Conservation (phyloP, 129 eudicot species). For the Helichrysum umbraculigerum region DNA sequence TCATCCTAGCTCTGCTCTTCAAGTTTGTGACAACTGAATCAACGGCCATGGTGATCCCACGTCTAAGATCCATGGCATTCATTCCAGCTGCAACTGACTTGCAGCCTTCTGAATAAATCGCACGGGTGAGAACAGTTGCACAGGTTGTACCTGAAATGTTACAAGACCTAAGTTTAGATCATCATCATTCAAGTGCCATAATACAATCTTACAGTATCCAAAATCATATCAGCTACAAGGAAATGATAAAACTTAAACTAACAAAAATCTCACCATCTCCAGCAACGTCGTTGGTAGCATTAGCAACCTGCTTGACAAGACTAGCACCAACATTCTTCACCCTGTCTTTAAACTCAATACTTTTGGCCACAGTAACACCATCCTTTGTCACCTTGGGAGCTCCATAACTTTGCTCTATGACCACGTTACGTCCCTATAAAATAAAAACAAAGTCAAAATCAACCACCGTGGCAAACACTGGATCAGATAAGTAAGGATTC, state of each 20-base stretch:
- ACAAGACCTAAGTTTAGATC: constrained; percentile 10
- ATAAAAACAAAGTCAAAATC: constrained; percentile 10
- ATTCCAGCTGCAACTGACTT: constrained; percentile 91
- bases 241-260: neutral
- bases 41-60: constrained; percentile 69
- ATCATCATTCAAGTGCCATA: neutral
- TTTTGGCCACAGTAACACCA: constrained; percentile 92
- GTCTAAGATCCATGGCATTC: constrained; percentile 87
- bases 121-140: constrained; percentile 81
- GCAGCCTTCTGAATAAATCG: constrained; percentile 79
- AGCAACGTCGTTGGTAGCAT: constrained; percentile 87
- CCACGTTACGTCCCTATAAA: constrained; percentile 83
- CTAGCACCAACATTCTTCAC: constrained; percentile 82
- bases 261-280: constrained; percentile 65
- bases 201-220: neutral
- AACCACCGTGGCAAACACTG: neutral
- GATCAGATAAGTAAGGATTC: neutral
- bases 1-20: constrained; percentile 69
- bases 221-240: neutral
- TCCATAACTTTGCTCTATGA: constrained; percentile 82
- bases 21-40: constrained; percentile 60
- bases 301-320: constrained; percentile 87
- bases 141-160: constrained; percentile 75
- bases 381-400: constrained; percentile 96
- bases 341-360: constrained; percentile 78